phyloP scores from a whole-genome alignment of 202 grass and related monocot species.

The Carex arenaria region DNA sequence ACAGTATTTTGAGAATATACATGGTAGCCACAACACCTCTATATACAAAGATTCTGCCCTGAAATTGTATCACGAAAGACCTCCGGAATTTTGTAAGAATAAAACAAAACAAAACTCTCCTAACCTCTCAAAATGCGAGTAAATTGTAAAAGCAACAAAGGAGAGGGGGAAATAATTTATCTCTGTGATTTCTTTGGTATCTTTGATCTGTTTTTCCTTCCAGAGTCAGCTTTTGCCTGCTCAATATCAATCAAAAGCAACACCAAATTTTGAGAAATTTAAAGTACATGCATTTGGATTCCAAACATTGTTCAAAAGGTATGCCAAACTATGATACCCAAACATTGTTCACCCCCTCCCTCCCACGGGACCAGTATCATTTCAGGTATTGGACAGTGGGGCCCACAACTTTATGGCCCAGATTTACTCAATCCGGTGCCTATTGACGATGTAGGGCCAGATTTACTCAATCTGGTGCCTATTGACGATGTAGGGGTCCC shows the following conservation, averaged over 20 bases:
- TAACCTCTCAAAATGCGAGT: background rate
- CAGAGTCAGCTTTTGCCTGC: conserved; percentile 29
- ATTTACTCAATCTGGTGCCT: too few relatives aligned
- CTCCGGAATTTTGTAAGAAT: background rate
- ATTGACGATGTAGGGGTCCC: too few relatives aligned
- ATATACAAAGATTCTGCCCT: conserved; percentile 11
- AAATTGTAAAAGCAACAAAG: background rate
- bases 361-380: too few relatives aligned
- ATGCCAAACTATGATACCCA: background rate
- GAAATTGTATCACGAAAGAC: background rate
- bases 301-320: background rate
- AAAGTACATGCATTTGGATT: background rate
- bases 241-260: conserved; percentile 1
- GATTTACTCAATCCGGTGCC: too few relatives aligned
- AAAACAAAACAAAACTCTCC: background rate
- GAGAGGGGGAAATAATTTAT: conserved; percentile 15
- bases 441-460: too few relatives aligned
- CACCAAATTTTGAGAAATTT: background rate
- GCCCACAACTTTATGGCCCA: too few relatives aligned
- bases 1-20: conserved; percentile 10
- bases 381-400: too few relatives aligned
- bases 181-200: conserved; percentile 41
- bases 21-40: conserved; percentile 1
- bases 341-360: background rate
- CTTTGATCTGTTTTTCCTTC: conserved; percentile 38